Percentiles rank a stretch among this genome's conserved stretches.
phyloP scores from a whole-genome alignment of 257 asterid genomes.

The Striga asiatica region DNA sequence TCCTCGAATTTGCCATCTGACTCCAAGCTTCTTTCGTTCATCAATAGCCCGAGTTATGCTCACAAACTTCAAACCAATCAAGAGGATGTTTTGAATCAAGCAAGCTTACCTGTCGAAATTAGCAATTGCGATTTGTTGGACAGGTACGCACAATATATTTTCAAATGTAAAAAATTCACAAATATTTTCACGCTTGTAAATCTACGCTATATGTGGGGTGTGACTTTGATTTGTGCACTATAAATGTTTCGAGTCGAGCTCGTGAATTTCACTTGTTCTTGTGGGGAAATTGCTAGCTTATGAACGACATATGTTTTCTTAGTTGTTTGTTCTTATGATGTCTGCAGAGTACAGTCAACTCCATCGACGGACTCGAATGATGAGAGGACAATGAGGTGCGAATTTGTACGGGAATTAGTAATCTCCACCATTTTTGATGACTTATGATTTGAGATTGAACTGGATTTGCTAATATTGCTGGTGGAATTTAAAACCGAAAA shows the following conservation, averaged over 20 bases:
- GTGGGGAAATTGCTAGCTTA: no score
- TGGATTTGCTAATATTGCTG: no score
- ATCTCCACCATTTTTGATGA: slow-evolving; percentile 24
- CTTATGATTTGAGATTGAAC: slow-evolving; percentile 11
- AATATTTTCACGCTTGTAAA: no score
- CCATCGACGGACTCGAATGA: slow-evolving; percentile 13
- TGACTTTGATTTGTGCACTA: no score
- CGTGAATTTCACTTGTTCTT: not conserved
- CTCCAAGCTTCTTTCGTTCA: slow-evolving; percentile 37
- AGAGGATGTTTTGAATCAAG: slow-evolving; percentile 19
- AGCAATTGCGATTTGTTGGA: slow-evolving; percentile 23
- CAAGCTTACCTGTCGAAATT: slow-evolving; percentile 19
- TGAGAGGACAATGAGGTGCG: slow-evolving; percentile 22
- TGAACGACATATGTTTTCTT: not conserved
- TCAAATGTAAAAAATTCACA: no score
- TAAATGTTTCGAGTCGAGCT: no score
- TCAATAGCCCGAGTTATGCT: slow-evolving; percentile 24
- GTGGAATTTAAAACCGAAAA: no score
- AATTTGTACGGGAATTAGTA: slow-evolving; percentile 21
- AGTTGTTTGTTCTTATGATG: not conserved
- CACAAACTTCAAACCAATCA: slow-evolving; percentile 22
- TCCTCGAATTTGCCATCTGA: slow-evolving; percentile 26
- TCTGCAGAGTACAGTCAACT: slow-evolving; percentile 21
- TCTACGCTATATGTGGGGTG: no score
- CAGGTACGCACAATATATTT: slow-evolving; percentile 35